These are phyloP conservation scores for Albugo candida DNA, from an alignment of 352 stramenopile species.

Conservation along the genomic window DNA sequence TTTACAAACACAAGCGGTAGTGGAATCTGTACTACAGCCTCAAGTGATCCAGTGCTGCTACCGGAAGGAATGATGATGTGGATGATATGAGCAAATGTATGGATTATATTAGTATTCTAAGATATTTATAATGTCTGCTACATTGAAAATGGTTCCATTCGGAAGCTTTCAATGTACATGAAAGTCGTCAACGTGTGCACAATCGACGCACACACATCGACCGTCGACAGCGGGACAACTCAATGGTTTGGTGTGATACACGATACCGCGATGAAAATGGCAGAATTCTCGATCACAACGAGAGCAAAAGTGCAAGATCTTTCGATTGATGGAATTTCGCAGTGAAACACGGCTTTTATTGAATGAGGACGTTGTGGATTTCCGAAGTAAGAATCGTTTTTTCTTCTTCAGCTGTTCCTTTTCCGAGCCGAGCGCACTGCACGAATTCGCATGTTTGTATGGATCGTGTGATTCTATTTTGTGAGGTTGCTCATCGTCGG, in stretches of 20 bases:
- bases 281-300: conserved; percentile 10
- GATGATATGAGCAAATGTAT: conserved; percentile 34
- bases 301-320: conserved; percentile 9
- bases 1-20: too few relatives aligned
- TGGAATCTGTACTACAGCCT: too few relatives aligned
- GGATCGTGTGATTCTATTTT: too few relatives aligned
- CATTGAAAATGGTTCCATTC: too few relatives aligned
- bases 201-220: conserved; percentile 5
- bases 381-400: too few relatives aligned
- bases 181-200: not conserved
- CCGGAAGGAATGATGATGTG: conserved; percentile 52
- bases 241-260: conserved; percentile 6
- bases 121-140: too few relatives aligned
- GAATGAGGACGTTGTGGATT: too few relatives aligned
- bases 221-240: conserved; percentile 9
- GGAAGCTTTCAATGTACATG: too few relatives aligned
- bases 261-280: conserved; percentile 3
- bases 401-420: too few relatives aligned
- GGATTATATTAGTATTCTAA: not conserved
- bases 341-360: too few relatives aligned
- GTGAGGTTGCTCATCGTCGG: too few relatives aligned
- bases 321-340: not conserved
- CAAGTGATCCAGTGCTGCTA: too few relatives aligned
- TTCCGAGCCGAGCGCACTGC: not conserved
- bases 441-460: not conserved